Base-by-base conservation (phyloP, 306 rosid species). In the Prunus salicina region DNA sequence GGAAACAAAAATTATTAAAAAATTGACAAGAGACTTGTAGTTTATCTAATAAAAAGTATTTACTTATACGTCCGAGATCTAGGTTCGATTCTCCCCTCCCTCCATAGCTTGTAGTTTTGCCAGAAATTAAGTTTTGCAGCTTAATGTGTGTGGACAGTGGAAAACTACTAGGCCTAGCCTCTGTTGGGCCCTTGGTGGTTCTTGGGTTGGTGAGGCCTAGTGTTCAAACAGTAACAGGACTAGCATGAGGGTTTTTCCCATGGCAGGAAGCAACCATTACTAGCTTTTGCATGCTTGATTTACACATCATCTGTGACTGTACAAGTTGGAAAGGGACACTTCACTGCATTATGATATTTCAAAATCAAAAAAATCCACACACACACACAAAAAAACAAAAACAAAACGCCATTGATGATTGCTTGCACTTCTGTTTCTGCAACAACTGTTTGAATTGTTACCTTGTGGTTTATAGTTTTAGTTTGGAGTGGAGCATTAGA, bases 191-290 rank as follows among this genome's bases (percentile, higher is more conserved):
- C 43, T 22, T 10, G 10, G 2, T 8, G 41, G 34, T 2, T 30
- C 55, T 15, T 72, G 27, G 82, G 74, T 51, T 65, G 41, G 12
- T 45, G 18, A 50, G 80, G 52, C 65, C 73, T 45, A 38, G 55
- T 66, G n/a, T 5, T 10, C 2, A 9, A n/a, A 77, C 24, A 77
- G 64, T 47, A 46, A 34, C 12, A 19, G 14, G 69, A 19, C 8
- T 18, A 64, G 2, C 9, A 52, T 5, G 57, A 52, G 6, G 57
- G 58, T 52, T 52, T 52, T 52, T 13, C 14, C 32, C 66, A 34
- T 13, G 47, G 71, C 70, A 64, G 71, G 56, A 69, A 68, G 64
- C 38, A 63, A 25, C 82, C 76, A 74, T 52, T 77, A 9, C 46
- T 34, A 8, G 50, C 22, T n/a, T 52, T 56, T 56, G 62, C 62